Evolutionary conservation across 257 asterid genomes (phyloP), one percentile per base, ranked within the genome.

Genomic region (Gardenia jasminoides): DNA sequence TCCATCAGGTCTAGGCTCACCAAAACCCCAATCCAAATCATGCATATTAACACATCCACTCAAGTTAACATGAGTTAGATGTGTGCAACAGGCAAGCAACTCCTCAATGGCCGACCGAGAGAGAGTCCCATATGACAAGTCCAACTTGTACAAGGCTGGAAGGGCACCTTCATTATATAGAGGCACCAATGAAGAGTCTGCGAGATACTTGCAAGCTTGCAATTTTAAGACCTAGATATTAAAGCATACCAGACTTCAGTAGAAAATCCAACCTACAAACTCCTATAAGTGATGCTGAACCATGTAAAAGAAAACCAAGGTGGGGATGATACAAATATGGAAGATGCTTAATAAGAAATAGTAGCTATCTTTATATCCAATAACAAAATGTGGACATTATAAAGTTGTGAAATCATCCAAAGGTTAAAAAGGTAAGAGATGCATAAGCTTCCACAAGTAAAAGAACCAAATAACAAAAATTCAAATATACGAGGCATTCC

Each of bases 201-300:
- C 77, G 10, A 96, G 96, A 84, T 96, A 93, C 89, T 96, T 96
- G 97, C 99, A 96, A n/a, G 99, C 99, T 92, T 95, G 99, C 94
- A 95, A 82, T 87, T 95, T 95, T 74, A 95, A 83, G 84, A 95
- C 98, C 99, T 95, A 80, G 10, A 69, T 61, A 15, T 3, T 39
- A 11, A 3, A 31, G 24, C 16, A 43, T 28, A 84, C 33, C n/a
- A 62, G 44, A 26, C 44, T 70, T 58, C 26, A 69, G n/a, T 30
- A 56, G 20, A 41, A 69, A 28, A 64, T 59, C 39, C 48, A 6
- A 47, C 12, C 41, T 54, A 68, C 19, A 64, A 7, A 70, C 10
- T 46, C 75, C 59, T 46, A 50, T 46, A 72, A 46, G 24, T 12
- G 24, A 72, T 31, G 10, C 64, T 6, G 33, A 28, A 72, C 5